phyloP scores from a whole-genome alignment of 257 asterid species.

The Ajuga chamaepitys region DNA sequence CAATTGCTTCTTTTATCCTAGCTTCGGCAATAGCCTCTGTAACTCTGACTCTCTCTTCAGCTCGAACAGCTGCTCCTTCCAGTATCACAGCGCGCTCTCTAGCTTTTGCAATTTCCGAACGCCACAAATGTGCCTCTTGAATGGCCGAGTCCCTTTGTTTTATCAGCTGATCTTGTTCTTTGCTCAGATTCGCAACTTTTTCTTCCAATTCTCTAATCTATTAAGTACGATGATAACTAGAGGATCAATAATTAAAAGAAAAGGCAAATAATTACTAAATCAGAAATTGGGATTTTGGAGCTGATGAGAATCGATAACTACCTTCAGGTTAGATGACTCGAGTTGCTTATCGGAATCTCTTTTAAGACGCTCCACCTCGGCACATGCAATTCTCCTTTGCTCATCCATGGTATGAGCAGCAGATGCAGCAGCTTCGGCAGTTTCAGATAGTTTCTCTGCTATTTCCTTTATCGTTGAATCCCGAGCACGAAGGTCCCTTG shows the following conservation, averaged over 20 bases:
- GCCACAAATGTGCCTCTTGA: constrained; percentile 96
- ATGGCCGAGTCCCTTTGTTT: constrained; percentile 70
- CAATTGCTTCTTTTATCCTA: constrained; percentile 67
- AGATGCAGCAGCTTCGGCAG: constrained; percentile 99
- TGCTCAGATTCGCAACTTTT: constrained; percentile 41
- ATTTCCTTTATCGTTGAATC: constrained; percentile 84
- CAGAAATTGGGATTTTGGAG: constrained; percentile 3
- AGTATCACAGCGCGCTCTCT: constrained; percentile 81
- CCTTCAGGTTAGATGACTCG: constrained; percentile 58
- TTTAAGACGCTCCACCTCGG: constrained; percentile 63
- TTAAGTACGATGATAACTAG: too few relatives aligned
- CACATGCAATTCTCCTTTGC: constrained; percentile 84
- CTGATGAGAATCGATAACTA: constrained; percentile 16
- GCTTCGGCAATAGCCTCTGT: constrained; percentile 79
- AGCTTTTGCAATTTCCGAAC: constrained; percentile 96
- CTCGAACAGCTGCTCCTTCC: constrained; percentile 95
- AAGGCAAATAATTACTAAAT: neutral
- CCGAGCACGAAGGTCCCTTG: constrained; percentile 81
- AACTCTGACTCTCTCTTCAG: constrained; percentile 85
- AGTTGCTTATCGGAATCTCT: constrained; percentile 55
- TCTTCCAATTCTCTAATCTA: constrained; percentile 71
- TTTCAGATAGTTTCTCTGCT: constrained; percentile 84
- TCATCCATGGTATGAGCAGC: constrained; percentile 93
- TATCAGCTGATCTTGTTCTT: constrained; percentile 67
- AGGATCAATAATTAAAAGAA: neutral